Evolutionary conservation across 306 rosid species (phyloP), one percentile per base, ranked within the genome.

Genomic region (Cyclanthera cordifolia): DNA sequence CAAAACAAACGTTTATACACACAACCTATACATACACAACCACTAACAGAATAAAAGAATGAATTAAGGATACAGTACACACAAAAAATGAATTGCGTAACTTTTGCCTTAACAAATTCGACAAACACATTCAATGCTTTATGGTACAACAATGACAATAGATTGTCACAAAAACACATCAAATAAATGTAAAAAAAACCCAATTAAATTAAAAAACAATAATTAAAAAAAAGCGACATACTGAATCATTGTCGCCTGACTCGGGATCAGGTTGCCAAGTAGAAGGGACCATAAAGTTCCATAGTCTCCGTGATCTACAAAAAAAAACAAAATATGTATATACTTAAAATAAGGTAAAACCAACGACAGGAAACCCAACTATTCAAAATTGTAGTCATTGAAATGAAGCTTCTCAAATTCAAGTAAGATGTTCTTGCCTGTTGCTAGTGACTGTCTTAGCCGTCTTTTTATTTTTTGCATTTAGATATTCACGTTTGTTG

Each of bases 381-480:
- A 6, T 39, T 48, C 69, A 75, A 75, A 63, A 72, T 19, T 25
- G 32, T 50, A 25, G 57, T 30, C 25, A 24, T 56, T 59, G 69
- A 61, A 30, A 67, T 49, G 71, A 39, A 45, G 79, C 55, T 64
- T 47, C 21, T 46, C 52, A 68, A 67, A 64, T 55, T 28, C 64
- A 46, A 27, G 23, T 9, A 82, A 75, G 37, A 77, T 54, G 51
- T 57, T 49, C 79, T 64, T 69, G 88, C 97, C 97, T 85, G 76
- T 78, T 83, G 73, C 82, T 73, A 77, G 75, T 74, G 17, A 63
- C 63, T 37, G 28, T 71, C 68, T 79, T 77, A 70, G 56, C 76
- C 79, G 59, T 80, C 77, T 81, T 87, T 70, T 78, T 76, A 74
- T 64, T 82, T 78, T 80, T 78, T 70, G 84, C 86, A 69, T 79